phyloP scores from a whole-genome alignment of 768 basidiomycete species.

The Phlebiopsis gigantea region DNA sequence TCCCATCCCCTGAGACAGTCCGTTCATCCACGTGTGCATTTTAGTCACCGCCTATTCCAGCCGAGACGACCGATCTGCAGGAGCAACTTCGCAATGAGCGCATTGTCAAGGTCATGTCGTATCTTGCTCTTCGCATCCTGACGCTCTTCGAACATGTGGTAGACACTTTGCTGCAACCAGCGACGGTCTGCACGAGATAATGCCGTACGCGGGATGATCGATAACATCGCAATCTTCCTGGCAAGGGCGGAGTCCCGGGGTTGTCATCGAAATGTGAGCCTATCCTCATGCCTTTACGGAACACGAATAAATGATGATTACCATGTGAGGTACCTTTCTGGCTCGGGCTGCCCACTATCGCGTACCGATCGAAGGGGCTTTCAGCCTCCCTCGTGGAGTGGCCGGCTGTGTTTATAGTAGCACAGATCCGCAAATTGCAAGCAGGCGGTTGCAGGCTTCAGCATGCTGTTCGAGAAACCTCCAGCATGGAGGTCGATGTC shows the following conservation, averaged over 20 bases:
- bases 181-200: background rate
- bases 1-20: slow-evolving; percentile 5
- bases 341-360: background rate
- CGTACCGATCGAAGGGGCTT: background rate
- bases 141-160: background rate
- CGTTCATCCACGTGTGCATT: slow-evolving; percentile 12
- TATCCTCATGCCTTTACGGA: slow-evolving; percentile 3
- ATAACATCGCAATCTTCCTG: slow-evolving; percentile 13
- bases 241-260: background rate
- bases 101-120: background rate
- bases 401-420: background rate
- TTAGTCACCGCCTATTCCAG: background rate
- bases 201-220: slow-evolving; percentile 8
- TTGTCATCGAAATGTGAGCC: slow-evolving; percentile 1
- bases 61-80: slow-evolving; percentile 2
- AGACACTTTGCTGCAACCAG: background rate
- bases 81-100: background rate
- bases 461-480: background rate
- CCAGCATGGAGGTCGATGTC: background rate
- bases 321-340: background rate
- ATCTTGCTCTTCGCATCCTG: background rate
- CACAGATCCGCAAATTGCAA: slow-evolving; percentile 6
- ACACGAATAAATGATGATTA: background rate
- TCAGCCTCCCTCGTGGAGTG: slow-evolving; percentile 3
- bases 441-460: background rate